These are phyloP conservation scores for Coleophoma crateriformis DNA, from an alignment of 2,329 filamentous ascomycete species.

Conservation along the genomic window DNA sequence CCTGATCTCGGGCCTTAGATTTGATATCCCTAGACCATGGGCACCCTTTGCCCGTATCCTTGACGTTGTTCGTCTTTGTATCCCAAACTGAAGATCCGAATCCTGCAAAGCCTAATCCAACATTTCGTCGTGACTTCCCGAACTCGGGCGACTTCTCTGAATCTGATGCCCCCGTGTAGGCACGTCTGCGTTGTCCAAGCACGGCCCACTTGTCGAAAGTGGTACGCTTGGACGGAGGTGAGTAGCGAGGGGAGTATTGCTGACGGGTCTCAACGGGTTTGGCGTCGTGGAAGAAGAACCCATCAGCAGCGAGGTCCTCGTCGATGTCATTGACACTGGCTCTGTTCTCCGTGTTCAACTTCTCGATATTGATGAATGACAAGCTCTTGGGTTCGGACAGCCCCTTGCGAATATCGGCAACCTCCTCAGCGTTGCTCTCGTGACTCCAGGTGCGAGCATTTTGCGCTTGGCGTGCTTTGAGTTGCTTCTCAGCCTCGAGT, in stretches of 20 bases:
- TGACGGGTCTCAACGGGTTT: constrained; percentile 31
- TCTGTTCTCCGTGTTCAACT: constrained; percentile 32
- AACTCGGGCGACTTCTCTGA: constrained; percentile 42
- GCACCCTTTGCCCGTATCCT: constrained; percentile 35
- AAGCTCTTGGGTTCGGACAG: constrained; percentile 49
- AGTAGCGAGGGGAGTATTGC: constrained; percentile 45
- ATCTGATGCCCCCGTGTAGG: constrained; percentile 47
- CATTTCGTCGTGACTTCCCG: constrained; percentile 37
- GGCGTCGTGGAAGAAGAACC: constrained; percentile 69
- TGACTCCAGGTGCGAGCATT: constrained; percentile 77
- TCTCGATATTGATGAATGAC: constrained; percentile 41
- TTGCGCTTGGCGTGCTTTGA: constrained; percentile 54
- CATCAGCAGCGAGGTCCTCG: constrained; percentile 61
- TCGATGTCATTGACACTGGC: constrained; percentile 46
- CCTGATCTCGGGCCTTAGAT: constrained; percentile 38
- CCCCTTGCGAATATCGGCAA: constrained; percentile 40
- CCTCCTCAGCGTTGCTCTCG: constrained; percentile 38
- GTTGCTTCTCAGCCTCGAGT: constrained; percentile 54
- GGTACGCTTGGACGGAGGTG: constrained; percentile 60
- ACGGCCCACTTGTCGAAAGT: constrained; percentile 82
- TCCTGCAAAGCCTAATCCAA: constrained; percentile 41
- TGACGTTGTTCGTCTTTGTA: constrained; percentile 25
- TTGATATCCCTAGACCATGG: constrained; percentile 40
- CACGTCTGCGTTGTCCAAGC: constrained; percentile 77
- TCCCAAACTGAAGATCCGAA: constrained; percentile 32